Conservation (phyloP, 139 green algal species). For the Volvox reticuliferus region DNA sequence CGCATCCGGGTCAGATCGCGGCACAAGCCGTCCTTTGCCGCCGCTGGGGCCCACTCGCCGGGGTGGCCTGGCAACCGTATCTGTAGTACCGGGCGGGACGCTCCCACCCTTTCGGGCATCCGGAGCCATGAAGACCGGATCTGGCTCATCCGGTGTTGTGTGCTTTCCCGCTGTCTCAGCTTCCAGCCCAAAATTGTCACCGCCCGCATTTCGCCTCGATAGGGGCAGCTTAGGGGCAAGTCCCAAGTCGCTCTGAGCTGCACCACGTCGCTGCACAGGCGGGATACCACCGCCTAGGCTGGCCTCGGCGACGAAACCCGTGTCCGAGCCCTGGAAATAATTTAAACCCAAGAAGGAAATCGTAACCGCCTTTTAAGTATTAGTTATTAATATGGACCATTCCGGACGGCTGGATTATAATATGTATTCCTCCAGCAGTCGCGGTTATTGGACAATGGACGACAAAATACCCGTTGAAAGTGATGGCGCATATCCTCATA, state of each 20-base stretch:
- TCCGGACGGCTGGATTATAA: too few relatives aligned
- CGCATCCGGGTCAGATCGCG: neutral
- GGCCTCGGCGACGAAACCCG: neutral
- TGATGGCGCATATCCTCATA: too few relatives aligned
- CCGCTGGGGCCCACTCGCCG: neutral
- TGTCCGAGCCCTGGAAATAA: neutral
- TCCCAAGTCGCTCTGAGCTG: neutral
- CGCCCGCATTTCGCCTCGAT: neutral
- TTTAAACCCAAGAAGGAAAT: too few relatives aligned
- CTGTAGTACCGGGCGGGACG: neutral
- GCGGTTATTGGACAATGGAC: too few relatives aligned
- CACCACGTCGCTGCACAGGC: neutral
- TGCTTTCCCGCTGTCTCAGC: neutral
- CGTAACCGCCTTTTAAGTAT: too few relatives aligned
- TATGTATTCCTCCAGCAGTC: too few relatives aligned
- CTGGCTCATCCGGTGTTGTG: neutral
- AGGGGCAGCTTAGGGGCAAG: neutral
- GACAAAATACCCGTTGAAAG: too few relatives aligned
- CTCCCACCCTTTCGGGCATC: neutral
- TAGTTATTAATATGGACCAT: too few relatives aligned
- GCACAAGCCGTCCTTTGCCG: neutral
- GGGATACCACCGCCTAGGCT: constrained; percentile 31
- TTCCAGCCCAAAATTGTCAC: neutral
- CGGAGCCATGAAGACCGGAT: neutral
- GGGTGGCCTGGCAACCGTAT: neutral